Evolutionary conservation across 2,329 filamentous ascomycete species (phyloP), one percentile per base, ranked within the genome.

Genomic region (Ophiocordyceps robertsii): DNA sequence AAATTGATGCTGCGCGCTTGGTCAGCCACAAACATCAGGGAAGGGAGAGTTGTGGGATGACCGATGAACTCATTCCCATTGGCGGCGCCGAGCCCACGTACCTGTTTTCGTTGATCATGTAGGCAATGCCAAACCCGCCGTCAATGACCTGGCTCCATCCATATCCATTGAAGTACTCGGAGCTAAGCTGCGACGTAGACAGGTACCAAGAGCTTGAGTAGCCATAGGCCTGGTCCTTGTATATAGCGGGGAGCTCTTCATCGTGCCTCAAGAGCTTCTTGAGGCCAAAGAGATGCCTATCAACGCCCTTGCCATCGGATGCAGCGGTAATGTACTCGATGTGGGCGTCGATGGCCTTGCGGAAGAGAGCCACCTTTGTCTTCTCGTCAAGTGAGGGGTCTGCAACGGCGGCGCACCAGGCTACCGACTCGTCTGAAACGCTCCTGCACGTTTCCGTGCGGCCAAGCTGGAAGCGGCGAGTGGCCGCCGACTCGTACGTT

Each of bases 71-170:
- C n/a, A 14, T 12, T 3, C 9, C 9, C n/a, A 17, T 6, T 36
- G 3, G 2, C 9, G 16, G 33, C n/a, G 31, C 9, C 11, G 17
- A 16, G 3, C 14, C 8, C 16, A 33, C 43, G 63, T 59, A 86
- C 82, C 79, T 89, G 65, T 95, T 94, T 73, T 96, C 90, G 61
- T 98, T 98, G 63, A 98, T 96, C 92, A 98, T 98, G 63, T 98
- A 98, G 33, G 92, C 92, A 58, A 98, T 94, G 50, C 92, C 92
- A 66, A 92, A 98, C 29, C 92, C 92, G 46, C 83, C 85, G 57
- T 96, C 89, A 43, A 96, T 84, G 41, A 98, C 92, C 69, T 98
- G 90, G 59, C 84, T 92, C 92, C 92, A 98, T 38, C 92, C 92
- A 64, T 98, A 98, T 21, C 93, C 92, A 61, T 98, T 98, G 67